Conservation (phyloP, 2,329 filamentous ascomycete species). For the Cladobotryum protrusum region DNA sequence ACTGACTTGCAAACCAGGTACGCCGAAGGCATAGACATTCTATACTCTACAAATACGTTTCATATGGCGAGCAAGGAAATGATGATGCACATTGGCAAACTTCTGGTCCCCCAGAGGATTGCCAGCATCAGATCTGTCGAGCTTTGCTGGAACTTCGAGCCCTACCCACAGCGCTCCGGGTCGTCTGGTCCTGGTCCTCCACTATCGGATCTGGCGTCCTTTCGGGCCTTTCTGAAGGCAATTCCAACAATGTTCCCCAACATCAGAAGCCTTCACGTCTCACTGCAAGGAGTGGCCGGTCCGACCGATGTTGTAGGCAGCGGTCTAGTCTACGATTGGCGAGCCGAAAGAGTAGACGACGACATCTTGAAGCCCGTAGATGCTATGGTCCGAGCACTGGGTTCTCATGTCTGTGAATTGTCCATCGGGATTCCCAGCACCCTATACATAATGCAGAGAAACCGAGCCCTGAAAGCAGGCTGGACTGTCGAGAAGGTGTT, state of each 20-base stretch:
- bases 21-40: conserved; percentile 22
- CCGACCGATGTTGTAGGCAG: too few species aligned
- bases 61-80: conserved; percentile 17
- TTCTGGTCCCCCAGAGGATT: conserved; percentile 19
- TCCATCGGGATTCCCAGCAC: conserved; percentile 20
- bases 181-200: background rate
- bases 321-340: background rate
- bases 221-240: conserved; percentile 13
- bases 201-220: conserved; percentile 11
- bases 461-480: conserved; percentile 10
- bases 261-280: conserved; percentile 14
- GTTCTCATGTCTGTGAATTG: conserved; percentile 13
- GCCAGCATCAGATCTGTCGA: conserved; percentile 18
- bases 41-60: conserved; percentile 25
- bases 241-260: conserved; percentile 14
- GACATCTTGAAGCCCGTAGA: conserved; percentile 14
- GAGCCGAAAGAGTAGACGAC: background rate
- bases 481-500: conserved; percentile 14
- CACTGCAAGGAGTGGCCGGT: too few species aligned
- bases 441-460: conserved; percentile 14
- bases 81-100: conserved; percentile 11
- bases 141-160: conserved; percentile 19
- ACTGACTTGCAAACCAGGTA: conserved; percentile 15
- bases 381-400: conserved; percentile 16
- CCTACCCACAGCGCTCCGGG: conserved; percentile 6